A percentile compares a stretch with the other conserved stretches of the same genome.
These are phyloP conservation scores for Senecio squalidus DNA, from an alignment of 140 eudicot genomes.

Conservation along the genomic window DNA sequence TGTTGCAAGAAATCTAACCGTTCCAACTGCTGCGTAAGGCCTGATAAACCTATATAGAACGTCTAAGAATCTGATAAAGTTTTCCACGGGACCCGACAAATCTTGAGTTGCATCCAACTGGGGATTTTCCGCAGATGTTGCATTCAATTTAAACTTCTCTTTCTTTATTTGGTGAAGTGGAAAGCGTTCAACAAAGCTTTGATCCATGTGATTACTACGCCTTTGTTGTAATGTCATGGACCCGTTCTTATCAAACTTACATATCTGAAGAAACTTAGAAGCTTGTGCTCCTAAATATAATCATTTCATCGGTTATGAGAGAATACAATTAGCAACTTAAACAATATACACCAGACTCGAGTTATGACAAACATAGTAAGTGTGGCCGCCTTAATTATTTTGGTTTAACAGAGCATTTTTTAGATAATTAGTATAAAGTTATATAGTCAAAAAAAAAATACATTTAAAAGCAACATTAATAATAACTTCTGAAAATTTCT, in stretches of 20 bases:
- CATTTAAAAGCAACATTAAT: background rate
- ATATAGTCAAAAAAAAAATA: too few relatives aligned
- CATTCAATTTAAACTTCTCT: slow-evolving; percentile 18
- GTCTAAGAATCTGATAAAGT: background rate
- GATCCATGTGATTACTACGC: background rate
- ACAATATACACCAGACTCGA: too few relatives aligned
- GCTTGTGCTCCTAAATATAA: background rate
- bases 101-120: slow-evolving; percentile 21
- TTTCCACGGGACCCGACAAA: slow-evolving; percentile 1
- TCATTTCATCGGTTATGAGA: background rate
- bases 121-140: slow-evolving; percentile 13
- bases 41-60: slow-evolving; percentile 22
- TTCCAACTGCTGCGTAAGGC: slow-evolving; percentile 30
- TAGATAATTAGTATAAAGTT: too few relatives aligned
- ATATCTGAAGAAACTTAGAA: background rate
- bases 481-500: background rate
- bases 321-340: background rate
- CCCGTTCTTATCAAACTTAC: background rate
- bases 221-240: slow-evolving; percentile 17
- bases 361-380: too few relatives aligned
- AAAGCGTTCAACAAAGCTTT: slow-evolving; percentile 6
- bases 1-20: slow-evolving; percentile 17
- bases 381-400: too few relatives aligned
- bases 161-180: background rate
- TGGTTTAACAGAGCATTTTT: too few relatives aligned